Conservation (phyloP, 306 rosid genomes). For the Lagenaria siceraria region DNA sequence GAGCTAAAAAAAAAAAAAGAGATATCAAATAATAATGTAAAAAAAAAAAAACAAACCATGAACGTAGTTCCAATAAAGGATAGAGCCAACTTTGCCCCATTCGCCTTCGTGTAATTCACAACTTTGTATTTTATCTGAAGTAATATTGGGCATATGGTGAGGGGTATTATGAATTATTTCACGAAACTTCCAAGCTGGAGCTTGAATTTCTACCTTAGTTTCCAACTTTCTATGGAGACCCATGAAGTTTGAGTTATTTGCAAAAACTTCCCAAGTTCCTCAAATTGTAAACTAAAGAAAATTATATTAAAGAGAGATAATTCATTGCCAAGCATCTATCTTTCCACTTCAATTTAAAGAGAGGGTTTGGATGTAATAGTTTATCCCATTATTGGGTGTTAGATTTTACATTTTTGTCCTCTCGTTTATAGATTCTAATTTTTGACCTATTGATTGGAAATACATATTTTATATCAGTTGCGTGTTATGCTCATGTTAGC, state of each 20-base stretch:
- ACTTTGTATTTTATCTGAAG: neutral
- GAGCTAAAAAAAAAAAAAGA: no score
- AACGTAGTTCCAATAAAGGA: neutral
- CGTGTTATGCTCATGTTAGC: no score
- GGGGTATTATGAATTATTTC: neutral
- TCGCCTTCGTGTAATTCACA: slow-evolving; percentile 1
- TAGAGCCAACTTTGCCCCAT: slow-evolving; percentile 4
- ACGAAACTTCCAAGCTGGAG: neutral
- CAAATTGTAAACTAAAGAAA: neutral
- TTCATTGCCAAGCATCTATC: neutral
- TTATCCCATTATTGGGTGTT: no score
- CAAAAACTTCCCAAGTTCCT: neutral
- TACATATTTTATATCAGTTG: no score
- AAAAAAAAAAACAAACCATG: neutral
- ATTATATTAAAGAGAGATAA: no score
- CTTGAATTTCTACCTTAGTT: neutral
- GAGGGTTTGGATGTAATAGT: no score
- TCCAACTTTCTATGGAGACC: neutral
- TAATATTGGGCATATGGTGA: neutral
- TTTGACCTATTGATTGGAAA: no score
- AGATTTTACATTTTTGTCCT: no score
- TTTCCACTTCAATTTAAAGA: no score
- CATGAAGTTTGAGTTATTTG: neutral
- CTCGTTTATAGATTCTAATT: no score
- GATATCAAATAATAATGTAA: neutral